A percentile compares a stretch with the other conserved stretches of the same genome.
Conservation (phyloP, 2,329 filamentous ascomycete genomes). For the Nigrospora sphaerica region DNA sequence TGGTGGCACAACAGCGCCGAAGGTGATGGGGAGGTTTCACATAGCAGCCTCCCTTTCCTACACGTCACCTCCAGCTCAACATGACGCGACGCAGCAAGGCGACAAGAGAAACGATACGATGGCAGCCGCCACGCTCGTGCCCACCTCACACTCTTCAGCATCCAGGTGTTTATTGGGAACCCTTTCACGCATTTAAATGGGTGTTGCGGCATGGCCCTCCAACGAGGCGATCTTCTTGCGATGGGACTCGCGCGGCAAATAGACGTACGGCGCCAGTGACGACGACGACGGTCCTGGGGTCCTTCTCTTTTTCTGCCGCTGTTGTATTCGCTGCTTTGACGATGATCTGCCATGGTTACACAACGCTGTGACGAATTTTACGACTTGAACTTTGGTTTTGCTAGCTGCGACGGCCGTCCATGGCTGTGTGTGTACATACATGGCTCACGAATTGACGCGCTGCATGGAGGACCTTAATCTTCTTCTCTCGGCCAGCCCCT, state of each 20-base stretch:
- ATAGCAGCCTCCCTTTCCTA: neutral
- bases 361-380: slow-evolving; percentile 32
- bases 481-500: slow-evolving; percentile 14
- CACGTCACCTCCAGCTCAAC: no score
- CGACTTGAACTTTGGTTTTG: slow-evolving; percentile 27
- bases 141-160: no score
- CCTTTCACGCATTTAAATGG: slow-evolving; percentile 11
- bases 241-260: slow-evolving; percentile 9
- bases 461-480: slow-evolving; percentile 24
- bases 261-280: slow-evolving; percentile 11
- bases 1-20: slow-evolving; percentile 30
- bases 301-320: slow-evolving; percentile 15
- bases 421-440: slow-evolving; percentile 19
- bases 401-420: slow-evolving; percentile 19
- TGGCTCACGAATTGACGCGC: slow-evolving; percentile 25
- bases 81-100: no score
- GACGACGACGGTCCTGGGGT: slow-evolving; percentile 15
- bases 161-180: neutral
- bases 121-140: no score
- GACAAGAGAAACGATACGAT: no score
- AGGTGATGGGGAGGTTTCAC: slow-evolving; percentile 13
- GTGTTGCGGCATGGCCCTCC: slow-evolving; percentile 12
- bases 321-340: slow-evolving; percentile 22
- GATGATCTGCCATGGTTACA: slow-evolving; percentile 11
- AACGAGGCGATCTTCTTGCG: slow-evolving; percentile 10